phyloP scores from a whole-genome alignment of 352 stramenopile species.

The Phytopythium mirpurense region DNA sequence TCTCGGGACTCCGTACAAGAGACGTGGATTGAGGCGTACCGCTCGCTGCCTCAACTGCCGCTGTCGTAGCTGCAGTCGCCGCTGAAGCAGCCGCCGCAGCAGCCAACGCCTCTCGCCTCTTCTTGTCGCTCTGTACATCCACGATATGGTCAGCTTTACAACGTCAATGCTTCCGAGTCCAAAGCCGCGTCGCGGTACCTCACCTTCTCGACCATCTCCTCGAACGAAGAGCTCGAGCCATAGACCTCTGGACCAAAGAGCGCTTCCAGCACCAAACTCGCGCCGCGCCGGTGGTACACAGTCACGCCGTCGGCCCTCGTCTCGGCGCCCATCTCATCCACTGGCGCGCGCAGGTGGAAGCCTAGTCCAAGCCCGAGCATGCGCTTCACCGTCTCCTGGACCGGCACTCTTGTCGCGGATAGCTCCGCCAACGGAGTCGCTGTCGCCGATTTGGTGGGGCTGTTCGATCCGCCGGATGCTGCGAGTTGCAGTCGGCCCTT shows the following conservation, averaged over 20 bases:
- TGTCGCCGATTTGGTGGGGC: not conserved
- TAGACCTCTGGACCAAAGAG: constrained; percentile 61
- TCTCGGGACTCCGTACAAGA: not conserved
- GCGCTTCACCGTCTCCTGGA: not conserved
- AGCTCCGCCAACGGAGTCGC: not conserved
- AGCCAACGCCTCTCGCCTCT: constrained; percentile 2
- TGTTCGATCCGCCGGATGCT: constrained; percentile 4
- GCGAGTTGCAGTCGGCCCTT: constrained; percentile 39
- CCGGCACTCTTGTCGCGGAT: constrained; percentile 8
- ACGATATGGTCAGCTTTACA: not conserved
- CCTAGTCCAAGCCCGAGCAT: constrained; percentile 72
- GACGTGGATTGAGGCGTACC: not conserved
- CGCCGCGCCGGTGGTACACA: constrained; percentile 81
- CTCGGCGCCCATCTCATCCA: constrained; percentile 76
- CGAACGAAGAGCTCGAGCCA: constrained; percentile 55
- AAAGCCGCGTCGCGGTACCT: not conserved
- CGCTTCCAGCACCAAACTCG: constrained; percentile 58
- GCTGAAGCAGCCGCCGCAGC: not conserved
- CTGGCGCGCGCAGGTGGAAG: constrained; percentile 65
- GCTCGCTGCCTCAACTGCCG: not conserved
- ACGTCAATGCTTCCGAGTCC: too few species aligned
- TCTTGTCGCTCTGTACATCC: constrained; percentile 4
- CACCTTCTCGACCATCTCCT: constrained; percentile 84
- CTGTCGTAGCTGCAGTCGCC: not conserved
- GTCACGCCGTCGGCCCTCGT: constrained; percentile 79